Evolutionary conservation across 192 early-diverging fungal genomes (phyloP).

Genomic region (Podila epigama): DNA sequence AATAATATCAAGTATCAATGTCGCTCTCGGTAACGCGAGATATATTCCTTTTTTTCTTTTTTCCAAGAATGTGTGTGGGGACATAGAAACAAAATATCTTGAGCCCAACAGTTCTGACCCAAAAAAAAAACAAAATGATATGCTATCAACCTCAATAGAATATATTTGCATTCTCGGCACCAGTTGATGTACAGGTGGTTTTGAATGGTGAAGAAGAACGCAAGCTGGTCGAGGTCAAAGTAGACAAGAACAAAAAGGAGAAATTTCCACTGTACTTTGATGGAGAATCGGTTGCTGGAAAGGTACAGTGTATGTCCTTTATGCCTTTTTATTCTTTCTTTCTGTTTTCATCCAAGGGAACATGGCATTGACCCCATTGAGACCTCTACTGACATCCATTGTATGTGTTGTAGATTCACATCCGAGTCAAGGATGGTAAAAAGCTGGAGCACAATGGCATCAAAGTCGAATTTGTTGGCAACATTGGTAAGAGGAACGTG

Average conservation of each 20-base stretch:
- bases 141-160: too few species aligned
- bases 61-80: too few species aligned
- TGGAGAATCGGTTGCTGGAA: constrained; percentile 93
- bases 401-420: constrained; percentile 62
- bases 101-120: too few species aligned
- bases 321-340: background rate
- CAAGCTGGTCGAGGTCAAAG: constrained; percentile 92
- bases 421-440: constrained; percentile 87
- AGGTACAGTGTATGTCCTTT: constrained; percentile 60
- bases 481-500: constrained; percentile 91
- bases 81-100: too few species aligned
- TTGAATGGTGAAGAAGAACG: constrained; percentile 88
- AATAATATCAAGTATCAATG: too few species aligned
- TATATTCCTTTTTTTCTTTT: too few species aligned
- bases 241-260: constrained; percentile 90
- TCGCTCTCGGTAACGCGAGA: too few species aligned
- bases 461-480: constrained; percentile 97
- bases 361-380: background rate
- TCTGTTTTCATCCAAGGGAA: background rate
- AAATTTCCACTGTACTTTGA: constrained; percentile 97
- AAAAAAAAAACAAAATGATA: too few species aligned
- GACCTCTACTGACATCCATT: background rate
- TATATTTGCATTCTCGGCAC: constrained; percentile 84
- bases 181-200: constrained; percentile 88
- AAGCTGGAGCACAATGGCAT: constrained; percentile 98